Evolutionary conservation across 805 yeast species (phyloP), one percentile per base, ranked within the genome.

Genomic region (Myxozyma melibiosi): DNA sequence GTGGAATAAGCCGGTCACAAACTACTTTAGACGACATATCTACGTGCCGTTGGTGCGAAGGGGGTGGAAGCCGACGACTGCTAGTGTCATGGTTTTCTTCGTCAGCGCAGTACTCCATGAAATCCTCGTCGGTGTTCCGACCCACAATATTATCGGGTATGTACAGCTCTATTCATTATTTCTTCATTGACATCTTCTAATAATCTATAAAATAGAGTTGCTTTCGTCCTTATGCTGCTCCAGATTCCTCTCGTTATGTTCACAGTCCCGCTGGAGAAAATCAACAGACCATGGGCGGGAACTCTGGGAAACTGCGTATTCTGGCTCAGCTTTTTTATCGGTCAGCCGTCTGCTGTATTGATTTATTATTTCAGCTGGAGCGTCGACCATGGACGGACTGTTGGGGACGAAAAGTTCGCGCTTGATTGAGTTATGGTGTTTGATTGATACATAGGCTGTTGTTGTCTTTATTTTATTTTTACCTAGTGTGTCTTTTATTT

Each of bases 51-150:
- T 77, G 34, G 64, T 75, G 39, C 65, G 67, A 33, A 65, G 70
- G 13, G 77, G 78, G 1, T 65, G 61, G 58, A 55, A 69, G 18
- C 65, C 67, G 9, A 43, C 60, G 20, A 49, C 59, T 20, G 71
- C 78, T 0, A 67, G 76, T 13, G 53, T 70, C n/a, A 58, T 71
- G 8, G 78, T 76, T 9, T 78, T 78, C 58, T 61, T 75, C 34
- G 66, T 75, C n/a, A 72, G 76, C 38, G 81, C 80, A 1, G 65
- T 77, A 1, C 64, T 78, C n/a, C 80, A 77, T 53, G 81, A 78
- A 65, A 64, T 78, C 35, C 65, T 75, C 22, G 78, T 77, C 13
- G 81, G 80, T 16, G 71, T 76, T 20, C 78, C 81, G 4, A 78
- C 81, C 14, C 77, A 75, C 43, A 76, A 75, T 60, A 65, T 78